These are phyloP conservation scores for Ceratobasidium theobromae DNA, from an alignment of 1,284 basidiomycete genomes.

Conservation along the genomic window DNA sequence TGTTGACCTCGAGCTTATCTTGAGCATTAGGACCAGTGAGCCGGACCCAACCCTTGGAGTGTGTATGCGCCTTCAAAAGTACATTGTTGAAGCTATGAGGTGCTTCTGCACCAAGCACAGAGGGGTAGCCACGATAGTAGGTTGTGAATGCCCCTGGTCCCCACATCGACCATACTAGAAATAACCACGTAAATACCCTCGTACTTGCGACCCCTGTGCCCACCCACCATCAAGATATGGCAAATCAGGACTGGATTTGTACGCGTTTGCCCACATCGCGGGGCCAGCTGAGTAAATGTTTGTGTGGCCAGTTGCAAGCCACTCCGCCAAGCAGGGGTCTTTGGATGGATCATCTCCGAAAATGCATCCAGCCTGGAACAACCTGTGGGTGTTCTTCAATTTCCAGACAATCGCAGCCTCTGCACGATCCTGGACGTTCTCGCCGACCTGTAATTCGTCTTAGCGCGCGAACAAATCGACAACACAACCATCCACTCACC, in stretches of 20 bases:
- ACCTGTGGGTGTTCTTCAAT: background rate
- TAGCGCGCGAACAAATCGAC: background rate
- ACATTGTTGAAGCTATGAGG: background rate
- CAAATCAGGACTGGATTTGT: background rate
- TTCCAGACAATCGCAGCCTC: constrained; percentile 19
- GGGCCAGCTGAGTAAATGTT: constrained; percentile 19
- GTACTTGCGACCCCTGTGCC: background rate
- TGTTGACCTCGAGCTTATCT: background rate
- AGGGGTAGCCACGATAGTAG: background rate
- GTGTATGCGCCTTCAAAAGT: constrained; percentile 22
- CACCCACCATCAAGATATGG: background rate
- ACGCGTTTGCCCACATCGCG: constrained; percentile 11
- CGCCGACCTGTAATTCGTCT: background rate
- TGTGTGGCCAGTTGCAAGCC: background rate
- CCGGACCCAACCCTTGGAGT: constrained; percentile 18
- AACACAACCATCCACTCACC: background rate
- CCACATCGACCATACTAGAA: constrained; percentile 15
- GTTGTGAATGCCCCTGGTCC: constrained; percentile 18
- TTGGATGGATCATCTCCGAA: constrained; percentile 14
- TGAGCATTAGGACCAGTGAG: constrained; percentile 12
- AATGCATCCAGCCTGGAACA: background rate
- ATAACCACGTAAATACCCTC: background rate
- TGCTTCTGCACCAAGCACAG: background rate
- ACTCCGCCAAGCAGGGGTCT: constrained; percentile 24
- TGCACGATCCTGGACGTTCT: constrained; percentile 30